Percentiles rank a stretch among this genome's conserved stretches.
phyloP scores from a whole-genome alignment of 106 monocot genomes.

The Agapanthus africanus region DNA sequence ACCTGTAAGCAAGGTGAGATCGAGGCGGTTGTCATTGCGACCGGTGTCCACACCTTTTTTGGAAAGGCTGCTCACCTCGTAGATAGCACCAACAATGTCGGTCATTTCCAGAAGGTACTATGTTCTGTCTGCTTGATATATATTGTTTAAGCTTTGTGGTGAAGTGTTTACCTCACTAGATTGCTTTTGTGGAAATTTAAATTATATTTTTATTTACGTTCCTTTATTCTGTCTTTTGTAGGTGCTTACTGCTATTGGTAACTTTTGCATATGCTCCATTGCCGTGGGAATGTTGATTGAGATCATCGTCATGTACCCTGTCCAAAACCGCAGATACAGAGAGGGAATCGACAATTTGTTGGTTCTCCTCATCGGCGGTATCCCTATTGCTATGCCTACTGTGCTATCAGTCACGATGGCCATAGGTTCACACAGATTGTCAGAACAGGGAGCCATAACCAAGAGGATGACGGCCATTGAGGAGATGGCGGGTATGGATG shows the following conservation, averaged over 20 bases:
- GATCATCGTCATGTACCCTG: background rate
- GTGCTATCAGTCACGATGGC: background rate
- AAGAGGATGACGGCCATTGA: background rate
- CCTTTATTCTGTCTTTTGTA: slow-evolving; percentile 29
- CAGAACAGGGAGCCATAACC: background rate
- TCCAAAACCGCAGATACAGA: background rate
- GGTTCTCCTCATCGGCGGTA: background rate
- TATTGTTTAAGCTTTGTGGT: background rate
- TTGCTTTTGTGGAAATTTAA: background rate
- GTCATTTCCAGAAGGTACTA: slow-evolving; percentile 18
- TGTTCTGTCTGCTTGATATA: background rate
- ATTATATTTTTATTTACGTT: background rate
- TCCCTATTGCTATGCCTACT: background rate
- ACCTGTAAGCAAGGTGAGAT: slow-evolving; percentile 5
- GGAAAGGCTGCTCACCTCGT: slow-evolving; percentile 6
- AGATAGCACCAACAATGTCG: background rate
- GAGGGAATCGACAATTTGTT: background rate
- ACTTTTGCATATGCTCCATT: background rate
- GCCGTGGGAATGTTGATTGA: background rate
- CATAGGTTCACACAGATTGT: background rate
- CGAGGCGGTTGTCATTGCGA: slow-evolving; percentile 4
- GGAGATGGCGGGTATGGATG: background rate
- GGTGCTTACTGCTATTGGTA: slow-evolving; percentile 26
- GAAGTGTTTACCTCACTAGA: background rate
- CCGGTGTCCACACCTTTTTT: slow-evolving; percentile 3